These are phyloP conservation scores for Crinitomyces ghanaensis DNA, from an alignment of 805 yeast genomes.

Conservation along the genomic window DNA sequence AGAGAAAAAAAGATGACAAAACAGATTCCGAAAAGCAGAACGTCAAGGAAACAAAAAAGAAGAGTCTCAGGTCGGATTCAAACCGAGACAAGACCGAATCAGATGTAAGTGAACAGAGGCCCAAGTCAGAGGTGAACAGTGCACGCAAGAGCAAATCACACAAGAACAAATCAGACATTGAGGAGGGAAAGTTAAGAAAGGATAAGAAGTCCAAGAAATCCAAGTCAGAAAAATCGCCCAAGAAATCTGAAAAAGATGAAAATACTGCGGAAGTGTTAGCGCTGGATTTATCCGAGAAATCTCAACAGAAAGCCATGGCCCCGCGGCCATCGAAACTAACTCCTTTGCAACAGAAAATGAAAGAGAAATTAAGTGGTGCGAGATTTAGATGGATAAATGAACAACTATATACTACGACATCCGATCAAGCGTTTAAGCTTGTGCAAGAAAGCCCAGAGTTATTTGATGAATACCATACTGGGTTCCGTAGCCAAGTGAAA, in stretches of 20 bases:
- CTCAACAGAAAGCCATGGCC: constrained; percentile 1
- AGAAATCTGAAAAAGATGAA: constrained; percentile 8
- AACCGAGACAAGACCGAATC: constrained; percentile 10
- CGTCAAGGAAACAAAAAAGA: constrained; percentile 3
- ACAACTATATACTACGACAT: constrained; percentile 79
- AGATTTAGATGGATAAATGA: constrained; percentile 98
- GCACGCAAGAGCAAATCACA: constrained; percentile 8
- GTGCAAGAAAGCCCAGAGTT: constrained; percentile 73
- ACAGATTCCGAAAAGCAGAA: constrained; percentile 20
- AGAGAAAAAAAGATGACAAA: constrained; percentile 13
- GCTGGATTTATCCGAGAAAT: constrained; percentile 3
- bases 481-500: constrained; percentile 89
- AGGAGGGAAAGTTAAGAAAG: constrained; percentile 12
- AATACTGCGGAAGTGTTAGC: neutral
- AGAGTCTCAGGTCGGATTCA: neutral
- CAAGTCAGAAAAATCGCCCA: constrained; percentile 8
- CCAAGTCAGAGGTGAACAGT: constrained; percentile 11
- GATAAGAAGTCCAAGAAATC: constrained; percentile 15
- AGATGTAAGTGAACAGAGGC: constrained; percentile 13
- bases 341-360: constrained; percentile 73
- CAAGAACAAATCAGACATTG: constrained; percentile 5
- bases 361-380: constrained; percentile 88
- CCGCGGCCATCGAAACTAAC: constrained; percentile 14
- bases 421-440: constrained; percentile 62
- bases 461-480: constrained; percentile 90